Percentiles rank a stretch among this genome's conserved stretches.
These are phyloP conservation scores for Dendrocalamus sinicus DNA, from an alignment of 176 grass and related monocot species.

Conservation along the genomic window DNA sequence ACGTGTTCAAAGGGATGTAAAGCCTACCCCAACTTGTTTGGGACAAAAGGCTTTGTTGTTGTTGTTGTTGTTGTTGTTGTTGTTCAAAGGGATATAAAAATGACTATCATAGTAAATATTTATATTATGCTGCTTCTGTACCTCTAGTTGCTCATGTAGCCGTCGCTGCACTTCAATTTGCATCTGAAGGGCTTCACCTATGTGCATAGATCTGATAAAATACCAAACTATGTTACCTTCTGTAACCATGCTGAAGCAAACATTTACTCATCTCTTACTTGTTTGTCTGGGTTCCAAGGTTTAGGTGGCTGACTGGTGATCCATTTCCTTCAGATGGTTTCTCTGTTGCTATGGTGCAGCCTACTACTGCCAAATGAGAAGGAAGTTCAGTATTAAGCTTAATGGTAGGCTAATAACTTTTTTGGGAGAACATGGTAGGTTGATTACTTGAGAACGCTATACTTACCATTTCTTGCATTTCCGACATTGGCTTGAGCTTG, in stretches of 20 bases:
- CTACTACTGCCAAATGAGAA: slow-evolving; percentile 53
- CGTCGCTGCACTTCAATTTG: slow-evolving; percentile 96
- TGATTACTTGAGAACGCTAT: not conserved
- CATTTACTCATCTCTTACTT: slow-evolving; percentile 67
- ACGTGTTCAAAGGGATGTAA: slow-evolving; percentile 16
- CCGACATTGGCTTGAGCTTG: slow-evolving; percentile 64
- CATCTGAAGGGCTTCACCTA: slow-evolving; percentile 97
- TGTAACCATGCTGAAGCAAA: slow-evolving; percentile 38
- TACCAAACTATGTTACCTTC: slow-evolving; percentile 40
- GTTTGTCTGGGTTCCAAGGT: slow-evolving; percentile 63
- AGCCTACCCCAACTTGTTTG: no score
- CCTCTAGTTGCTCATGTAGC: slow-evolving; percentile 96
- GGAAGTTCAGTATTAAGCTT: slow-evolving; percentile 35
- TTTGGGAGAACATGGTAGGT: not conserved
- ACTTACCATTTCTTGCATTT: slow-evolving; percentile 73
- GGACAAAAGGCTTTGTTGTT: no score
- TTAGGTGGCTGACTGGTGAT: slow-evolving; percentile 54
- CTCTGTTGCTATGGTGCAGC: slow-evolving; percentile 58
- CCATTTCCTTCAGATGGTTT: slow-evolving; percentile 69
- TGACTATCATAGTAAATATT: slow-evolving; percentile 4
- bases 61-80: no score
- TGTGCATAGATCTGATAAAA: slow-evolving; percentile 81
- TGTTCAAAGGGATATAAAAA: slow-evolving; percentile 15
- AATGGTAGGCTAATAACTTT: slow-evolving; percentile 11
- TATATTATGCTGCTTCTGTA: slow-evolving; percentile 40